phyloP scores from a whole-genome alignment of 768 basidiomycete species.

The Leccinum boreale region DNA sequence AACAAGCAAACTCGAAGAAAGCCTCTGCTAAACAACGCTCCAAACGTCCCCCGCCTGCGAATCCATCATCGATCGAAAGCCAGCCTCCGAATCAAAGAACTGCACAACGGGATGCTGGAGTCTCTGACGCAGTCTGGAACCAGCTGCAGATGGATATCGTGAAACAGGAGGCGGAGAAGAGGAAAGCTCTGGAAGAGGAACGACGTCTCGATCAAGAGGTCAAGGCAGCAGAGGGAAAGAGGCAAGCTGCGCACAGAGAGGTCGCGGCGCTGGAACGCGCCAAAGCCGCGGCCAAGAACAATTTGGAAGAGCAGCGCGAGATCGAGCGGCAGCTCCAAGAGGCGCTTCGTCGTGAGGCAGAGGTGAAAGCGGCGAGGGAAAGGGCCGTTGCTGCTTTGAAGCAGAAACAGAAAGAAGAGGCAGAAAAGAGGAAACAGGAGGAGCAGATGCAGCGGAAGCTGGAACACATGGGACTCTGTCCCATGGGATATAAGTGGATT shows the following conservation, averaged over 20 bases:
- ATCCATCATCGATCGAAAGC: background rate
- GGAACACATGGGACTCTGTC: constrained; percentile 48
- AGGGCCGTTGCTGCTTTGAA: background rate
- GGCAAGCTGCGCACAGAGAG: constrained; percentile 10
- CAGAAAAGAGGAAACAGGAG: constrained; percentile 22
- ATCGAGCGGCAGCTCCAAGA: constrained; percentile 27
- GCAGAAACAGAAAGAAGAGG: background rate
- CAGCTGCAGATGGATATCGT: constrained; percentile 43
- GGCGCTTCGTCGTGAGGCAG: constrained; percentile 28
- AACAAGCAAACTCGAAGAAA: background rate
- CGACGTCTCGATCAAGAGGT: constrained; percentile 18
- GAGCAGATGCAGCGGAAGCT: constrained; percentile 42
- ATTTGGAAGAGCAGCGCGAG: constrained; percentile 20
- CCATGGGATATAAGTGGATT: constrained; percentile 44
- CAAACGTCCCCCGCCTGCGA: constrained; percentile 1
- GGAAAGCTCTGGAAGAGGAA: constrained; percentile 18
- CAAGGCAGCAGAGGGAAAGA: constrained; percentile 8
- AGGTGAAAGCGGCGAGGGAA: background rate
- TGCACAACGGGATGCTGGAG: constrained; percentile 46
- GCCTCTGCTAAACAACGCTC: background rate
- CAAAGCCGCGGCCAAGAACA: constrained; percentile 17
- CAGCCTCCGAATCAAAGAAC: constrained; percentile 6
- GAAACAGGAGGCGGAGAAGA: constrained; percentile 20
- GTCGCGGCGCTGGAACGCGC: constrained; percentile 15
- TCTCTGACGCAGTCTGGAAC: constrained; percentile 51